Base-by-base conservation (phyloP, 768 basidiomycete genomes). In the Collybiopsis luxurians region DNA sequence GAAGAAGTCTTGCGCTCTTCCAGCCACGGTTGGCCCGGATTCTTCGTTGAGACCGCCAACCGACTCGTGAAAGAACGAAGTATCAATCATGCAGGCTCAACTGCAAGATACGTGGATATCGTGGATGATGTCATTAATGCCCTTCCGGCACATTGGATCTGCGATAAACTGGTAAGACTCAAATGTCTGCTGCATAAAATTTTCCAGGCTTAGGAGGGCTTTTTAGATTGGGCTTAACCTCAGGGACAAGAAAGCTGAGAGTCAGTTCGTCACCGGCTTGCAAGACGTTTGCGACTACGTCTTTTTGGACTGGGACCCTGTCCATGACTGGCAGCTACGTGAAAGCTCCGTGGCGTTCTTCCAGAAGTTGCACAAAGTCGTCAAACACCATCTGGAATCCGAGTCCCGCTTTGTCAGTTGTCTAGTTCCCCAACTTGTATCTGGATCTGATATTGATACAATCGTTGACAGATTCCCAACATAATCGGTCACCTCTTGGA, bases 61-160 rank as follows among this genome's bases (percentile, higher is more conserved):
- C 26, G 19, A 3, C 53, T 54, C 6, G 4, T 54, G 28, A 31
- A 54, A 46, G 47, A 47, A 57, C 28, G 56, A 63, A 54, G 42
- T 2, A 70, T 75, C 46, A 57, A 60, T 28, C 60, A 69, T 28
- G 66, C 67, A 13, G 72, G 68, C 4, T 60, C 67, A 15, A 34
- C 23, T 17, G 6, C 38, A 30, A 69, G 60, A 30, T 74, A 67
- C 49, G 66, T 89, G 21, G 86, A 91, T 64, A 76, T 90, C 36
- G 79, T 90, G 6, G 73, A 73, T 40, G 85, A 90, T 60, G 87
- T 90, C 21, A 79, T 87, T 63, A 86, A 90, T 59, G 64, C 77
- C 26, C 57, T 87, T 38, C 82, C 88, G 0, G 67, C 86, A 4
- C 75, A 81, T 57, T 90, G 85, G 86, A 74, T 85, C 27, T 78